Evolutionary conservation across 2,329 filamentous ascomycete species (phyloP).

Genomic region (Fusarium sp.): DNA sequence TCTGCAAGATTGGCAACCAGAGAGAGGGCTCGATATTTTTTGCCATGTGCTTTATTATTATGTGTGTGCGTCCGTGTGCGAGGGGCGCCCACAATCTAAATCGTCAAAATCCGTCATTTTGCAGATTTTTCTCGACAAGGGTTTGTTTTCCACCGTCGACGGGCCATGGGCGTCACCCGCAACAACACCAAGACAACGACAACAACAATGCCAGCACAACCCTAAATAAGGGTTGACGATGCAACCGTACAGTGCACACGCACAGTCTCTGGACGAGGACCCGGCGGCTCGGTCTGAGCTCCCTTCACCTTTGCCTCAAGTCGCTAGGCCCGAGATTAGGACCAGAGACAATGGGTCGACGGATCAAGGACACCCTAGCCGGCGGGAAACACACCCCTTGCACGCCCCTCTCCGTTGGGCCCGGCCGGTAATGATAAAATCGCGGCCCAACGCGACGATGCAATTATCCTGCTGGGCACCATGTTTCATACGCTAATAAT

Average conservation of each 20-base stretch:
- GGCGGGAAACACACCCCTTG: conserved; percentile 28
- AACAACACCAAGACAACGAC: conserved; percentile 25
- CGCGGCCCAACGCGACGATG: conserved; percentile 42
- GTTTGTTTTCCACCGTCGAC: conserved; percentile 13
- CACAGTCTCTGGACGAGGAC: conserved; percentile 19
- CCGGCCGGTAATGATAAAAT: conserved; percentile 42
- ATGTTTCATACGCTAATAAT: conserved; percentile 46
- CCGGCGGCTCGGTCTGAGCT: conserved; percentile 43
- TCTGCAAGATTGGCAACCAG: conserved; percentile 26
- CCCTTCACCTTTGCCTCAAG: conserved; percentile 39
- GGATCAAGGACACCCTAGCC: conserved; percentile 27
- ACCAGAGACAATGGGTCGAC: conserved; percentile 41
- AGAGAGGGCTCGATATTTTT: conserved; percentile 25
- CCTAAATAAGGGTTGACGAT: conserved; percentile 21
- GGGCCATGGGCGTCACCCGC: conserved; percentile 7
- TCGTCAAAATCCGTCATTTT: conserved; percentile 21
- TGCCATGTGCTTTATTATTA: conserved; percentile 23
- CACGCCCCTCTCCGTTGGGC: conserved; percentile 36
- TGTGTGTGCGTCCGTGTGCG: conserved; percentile 29
- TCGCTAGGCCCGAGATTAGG: conserved; percentile 45
- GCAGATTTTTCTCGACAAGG: conserved; percentile 24
- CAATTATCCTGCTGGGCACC: conserved; percentile 42
- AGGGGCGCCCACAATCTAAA: conserved; percentile 33
- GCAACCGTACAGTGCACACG: conserved; percentile 40
- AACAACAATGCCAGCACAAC: conserved; percentile 30